Base-by-base conservation (phyloP, 371 early-diverging fungal genomes). In the Entomophthora muscae region DNA sequence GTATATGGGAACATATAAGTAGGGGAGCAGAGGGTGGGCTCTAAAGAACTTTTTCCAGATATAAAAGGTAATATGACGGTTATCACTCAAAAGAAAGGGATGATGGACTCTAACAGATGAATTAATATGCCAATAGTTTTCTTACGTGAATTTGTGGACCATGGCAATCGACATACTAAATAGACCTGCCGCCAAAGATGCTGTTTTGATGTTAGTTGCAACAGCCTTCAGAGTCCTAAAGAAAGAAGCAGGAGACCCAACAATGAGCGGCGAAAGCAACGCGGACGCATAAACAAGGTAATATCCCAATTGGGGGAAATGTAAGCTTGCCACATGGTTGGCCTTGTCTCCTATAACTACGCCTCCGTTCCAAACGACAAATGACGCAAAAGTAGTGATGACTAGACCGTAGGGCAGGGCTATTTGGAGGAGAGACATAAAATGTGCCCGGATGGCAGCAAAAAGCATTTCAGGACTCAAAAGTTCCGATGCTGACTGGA, bases 41-140 rank as follows among this genome's bases (percentile, higher is more conserved):
- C 79, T 78, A 63, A 82, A 89, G 0, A 91, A 60, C 51, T 84
- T 76, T 66, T 82, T 85, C 94, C 95, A 95, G 24, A 97, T 63
- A 70, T 97, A 97, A 70, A 97, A 97, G 12, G 89, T 83, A 60
- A 85, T 92, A 76, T 97, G 98, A 33, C 96, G 80, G 70, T 97
- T 97, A 68, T 97, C 98, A 66, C 89, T 85, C 33, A 95, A 77
- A 56, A 97, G 69, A 70, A 95, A 97, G 17, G 95, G 94, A 70
- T 97, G 98, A 65, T 88, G 91, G 61, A 81, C 76, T 1, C 89
- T 91, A 66, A 30, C 21, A 12, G 64, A 28, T n/a, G 26, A 55
- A 17, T 28, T 13, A 24, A 30, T 63, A 24, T 3, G 31, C 27
- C 2, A 63, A 30, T 55, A 30, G 2, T 23, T 22, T 13, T 5